Evolutionary conservation across 1,139 yeast genomes (phyloP).

Genomic region (Zygoascus sp.): DNA sequence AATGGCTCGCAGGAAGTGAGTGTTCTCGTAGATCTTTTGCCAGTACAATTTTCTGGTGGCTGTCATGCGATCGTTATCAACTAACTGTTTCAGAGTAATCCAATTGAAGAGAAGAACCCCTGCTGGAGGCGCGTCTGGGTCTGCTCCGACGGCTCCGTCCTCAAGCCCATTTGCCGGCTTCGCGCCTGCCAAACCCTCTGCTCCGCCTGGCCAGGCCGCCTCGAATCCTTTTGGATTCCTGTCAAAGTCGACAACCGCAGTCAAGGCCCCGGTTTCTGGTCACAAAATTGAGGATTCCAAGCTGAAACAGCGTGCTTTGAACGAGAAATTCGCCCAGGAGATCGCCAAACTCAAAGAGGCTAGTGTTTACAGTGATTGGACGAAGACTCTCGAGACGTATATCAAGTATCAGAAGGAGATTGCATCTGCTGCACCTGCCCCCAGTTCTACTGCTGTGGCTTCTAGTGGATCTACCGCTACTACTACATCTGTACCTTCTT

Average conservation of each 20-base stretch:
- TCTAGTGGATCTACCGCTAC: not conserved
- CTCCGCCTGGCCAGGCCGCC: not conserved
- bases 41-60: not conserved
- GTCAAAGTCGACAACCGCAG: conserved; percentile 7
- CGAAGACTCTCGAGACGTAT: conserved; percentile 57
- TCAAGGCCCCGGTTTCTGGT: too few species aligned
- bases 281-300: conserved; percentile 12
- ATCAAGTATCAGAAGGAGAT: conserved; percentile 49
- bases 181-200: too few species aligned
- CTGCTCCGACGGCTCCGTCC: conserved; percentile 13
- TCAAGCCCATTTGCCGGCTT: conserved; percentile 25
- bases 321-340: conserved; percentile 55
- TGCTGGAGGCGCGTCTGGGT: conserved; percentile 9
- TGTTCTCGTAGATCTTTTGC: not conserved
- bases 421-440: conserved; percentile 26
- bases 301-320: conserved; percentile 48
- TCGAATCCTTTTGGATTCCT: conserved; percentile 8
- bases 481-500: not conserved
- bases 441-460: not conserved
- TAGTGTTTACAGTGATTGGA: conserved; percentile 55
- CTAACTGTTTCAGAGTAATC: conserved; percentile 5
- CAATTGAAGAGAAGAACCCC: conserved; percentile 10
- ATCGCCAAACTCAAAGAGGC: conserved; percentile 42
- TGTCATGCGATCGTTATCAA: too few species aligned
- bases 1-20: conserved; percentile 57